Evolutionary conservation across 164 flowering plant genomes (phyloP), one percentile per base, ranked within the genome.

Genomic region (Buxus sempervirens): DNA sequence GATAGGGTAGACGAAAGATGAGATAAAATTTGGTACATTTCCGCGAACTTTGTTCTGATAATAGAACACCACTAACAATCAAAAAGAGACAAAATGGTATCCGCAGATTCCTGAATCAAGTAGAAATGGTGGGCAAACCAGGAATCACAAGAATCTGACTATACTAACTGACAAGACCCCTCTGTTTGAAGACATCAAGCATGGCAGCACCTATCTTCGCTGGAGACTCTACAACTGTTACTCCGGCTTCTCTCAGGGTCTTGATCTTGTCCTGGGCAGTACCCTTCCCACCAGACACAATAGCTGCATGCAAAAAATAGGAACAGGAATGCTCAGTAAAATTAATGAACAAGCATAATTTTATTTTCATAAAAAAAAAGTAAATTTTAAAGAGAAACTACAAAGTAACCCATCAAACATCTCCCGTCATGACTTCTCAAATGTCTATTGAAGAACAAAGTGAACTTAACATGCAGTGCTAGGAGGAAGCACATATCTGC

Each of bases 261-360:
- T 87, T 86, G 77, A 95, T 95, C 73, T 95, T 95, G 85, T 89
- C 98, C 72, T 92, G 98, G 23, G 98, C 98, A 20, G 98, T 95
- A 42, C 98, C 98, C 74, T 95, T 95, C 21, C 98, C 98, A 13
- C 98, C 98, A n/a, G 98, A 88, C 48, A 95, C 96, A 60, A 95
- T 95, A 60, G 98, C 98, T 95, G 89, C 82, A 80, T 26, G 22
- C 38, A 13, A 42, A 63, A 64, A 58, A 66, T 26, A 18, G 18
- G 15, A 10, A 26, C 60, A 25, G 54, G 55, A 32, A 32, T 32
- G 38, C 54, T 14, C 64, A 4, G 27, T 19, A 64, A n/a, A 25
- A 66, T 32, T 21, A 55, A 10, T 45, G 51, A 45, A 10, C 51
- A 45, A 45, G 51, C 14, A 32, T 7, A 32, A 32, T 32, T 3